These are phyloP conservation scores for Discostella pseudostelligera DNA, from an alignment of 108 stramenopile species.

Conservation along the genomic window DNA sequence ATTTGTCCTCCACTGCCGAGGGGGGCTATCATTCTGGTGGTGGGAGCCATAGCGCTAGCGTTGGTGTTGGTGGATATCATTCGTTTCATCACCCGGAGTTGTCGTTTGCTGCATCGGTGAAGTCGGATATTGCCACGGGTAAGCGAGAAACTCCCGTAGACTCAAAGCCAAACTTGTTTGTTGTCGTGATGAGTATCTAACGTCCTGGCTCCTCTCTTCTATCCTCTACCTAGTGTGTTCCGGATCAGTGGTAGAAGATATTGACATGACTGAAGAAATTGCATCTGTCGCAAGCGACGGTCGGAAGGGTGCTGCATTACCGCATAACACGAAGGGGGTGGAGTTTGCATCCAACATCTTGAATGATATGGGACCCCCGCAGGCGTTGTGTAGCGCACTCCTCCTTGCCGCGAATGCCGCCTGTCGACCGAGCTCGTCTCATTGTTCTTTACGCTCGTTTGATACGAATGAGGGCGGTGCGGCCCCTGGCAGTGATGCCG, in stretches of 20 bases:
- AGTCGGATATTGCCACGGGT: slow-evolving; percentile 8
- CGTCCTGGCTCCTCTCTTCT: background rate
- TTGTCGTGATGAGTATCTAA: background rate
- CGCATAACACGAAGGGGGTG: slow-evolving; percentile 6
- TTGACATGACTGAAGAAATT: slow-evolving; percentile 12
- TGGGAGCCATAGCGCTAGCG: too few species aligned
- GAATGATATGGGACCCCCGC: slow-evolving; percentile 25
- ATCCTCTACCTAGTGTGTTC: background rate
- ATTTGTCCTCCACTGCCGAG: slow-evolving; percentile 16
- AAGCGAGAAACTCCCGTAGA: too few species aligned
- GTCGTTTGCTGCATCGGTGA: slow-evolving; percentile 1
- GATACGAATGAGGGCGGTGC: slow-evolving; percentile 3
- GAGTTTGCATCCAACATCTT: slow-evolving; percentile 23
- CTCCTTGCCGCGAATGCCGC: slow-evolving; percentile 19
- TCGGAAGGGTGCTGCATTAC: background rate
- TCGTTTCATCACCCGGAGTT: slow-evolving; percentile 1
- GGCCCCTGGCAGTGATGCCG: background rate
- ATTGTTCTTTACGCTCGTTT: slow-evolving; percentile 15
- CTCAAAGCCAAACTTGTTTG: too few species aligned
- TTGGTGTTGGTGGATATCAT: background rate
- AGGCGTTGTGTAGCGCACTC: background rate
- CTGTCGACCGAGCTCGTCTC: slow-evolving; percentile 11
- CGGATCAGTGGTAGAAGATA: slow-evolving; percentile 8
- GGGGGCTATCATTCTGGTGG: slow-evolving; percentile 16
- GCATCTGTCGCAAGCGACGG: slow-evolving; percentile 14